These are phyloP conservation scores for Heliosperma pusillum DNA, from an alignment of 148 eudicot species.

Conservation along the genomic window DNA sequence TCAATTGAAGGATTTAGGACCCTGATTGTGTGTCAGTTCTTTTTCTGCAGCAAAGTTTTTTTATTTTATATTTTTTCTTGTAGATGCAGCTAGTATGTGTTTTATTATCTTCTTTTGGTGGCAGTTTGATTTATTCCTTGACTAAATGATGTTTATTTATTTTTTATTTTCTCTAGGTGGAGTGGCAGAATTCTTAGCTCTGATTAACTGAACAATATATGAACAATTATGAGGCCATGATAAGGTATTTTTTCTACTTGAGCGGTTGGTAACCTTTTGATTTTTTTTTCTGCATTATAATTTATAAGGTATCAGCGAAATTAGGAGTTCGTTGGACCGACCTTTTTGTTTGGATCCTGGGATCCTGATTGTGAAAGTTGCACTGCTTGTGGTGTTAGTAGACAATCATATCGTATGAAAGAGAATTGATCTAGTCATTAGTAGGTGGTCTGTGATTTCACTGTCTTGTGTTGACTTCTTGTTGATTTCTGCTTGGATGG, in stretches of 20 bases:
- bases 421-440: too few species aligned
- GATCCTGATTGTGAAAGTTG: too few species aligned
- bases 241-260: slow-evolving; percentile 7
- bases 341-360: too few species aligned
- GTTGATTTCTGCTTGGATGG: too few species aligned
- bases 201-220: background rate
- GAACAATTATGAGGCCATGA: background rate
- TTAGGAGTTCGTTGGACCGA: too few species aligned
- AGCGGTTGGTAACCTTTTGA: background rate
- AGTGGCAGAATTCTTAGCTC: background rate
- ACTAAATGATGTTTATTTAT: background rate
- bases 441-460: too few species aligned
- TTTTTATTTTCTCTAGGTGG: slow-evolving; percentile 10
- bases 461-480: too few species aligned
- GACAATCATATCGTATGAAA: too few species aligned
- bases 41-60: background rate
- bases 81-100: slow-evolving; percentile 6
- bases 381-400: too few species aligned
- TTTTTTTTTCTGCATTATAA: too few species aligned
- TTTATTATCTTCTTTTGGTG: too few species aligned
- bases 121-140: background rate
- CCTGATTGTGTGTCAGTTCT: background rate
- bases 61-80: background rate
- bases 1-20: slow-evolving; percentile 1
- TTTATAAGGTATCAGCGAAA: too few species aligned